Evolutionary conservation across 371 early-diverging fungal genomes (phyloP), one percentile per base, ranked within the genome.

Genomic region (Syncephalastrum sp.): DNA sequence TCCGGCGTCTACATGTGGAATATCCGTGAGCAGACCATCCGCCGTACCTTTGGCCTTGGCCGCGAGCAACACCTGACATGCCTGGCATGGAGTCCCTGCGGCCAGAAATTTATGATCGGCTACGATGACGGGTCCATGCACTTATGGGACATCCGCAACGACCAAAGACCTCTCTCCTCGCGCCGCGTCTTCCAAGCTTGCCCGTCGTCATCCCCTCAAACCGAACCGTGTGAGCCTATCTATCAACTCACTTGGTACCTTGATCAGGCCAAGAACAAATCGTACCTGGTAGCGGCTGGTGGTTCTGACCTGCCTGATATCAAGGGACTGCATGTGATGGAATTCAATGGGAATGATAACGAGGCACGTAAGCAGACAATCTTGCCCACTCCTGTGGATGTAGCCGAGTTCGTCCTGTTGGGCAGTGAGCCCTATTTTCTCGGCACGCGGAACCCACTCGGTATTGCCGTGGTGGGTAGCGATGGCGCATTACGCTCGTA

Each of bases 41-140:
- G 69, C 25, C 67, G 67, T 0, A 50, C 56, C 0, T 82, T 68
- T 49, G 3, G 44, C 42, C 23, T 47, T 65, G 33, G 65, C 61
- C 8, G 56, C 52, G 14, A 60, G 55, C 19, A 62, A 65, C 51
- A 53, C 54, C 58, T 75, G 15, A 74, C 78, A 0, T 67, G 75
- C 8, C 59, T 82, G 6, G 55, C 75, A 6, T 84, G 83, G 83
- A 72, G 58, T 17, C 85, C 83, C 0, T 70, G 72, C 33, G 85
- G 83, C 7, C 54, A 63, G n/a, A 61, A 74, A 10, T 81, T 82
- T 59, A 71, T 79, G 46, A 72, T 68, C 5, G 85, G 85, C 13
- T 79, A 84, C 41, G 83, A 84, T 44, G 82, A 82, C 52, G 85
- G 85, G 2, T 70, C 62, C 29, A 60, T 75, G 45, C 78, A 72